Evolutionary conservation across 1,284 basidiomycete species (phyloP).

Genomic region (Ustilago esculenta): DNA sequence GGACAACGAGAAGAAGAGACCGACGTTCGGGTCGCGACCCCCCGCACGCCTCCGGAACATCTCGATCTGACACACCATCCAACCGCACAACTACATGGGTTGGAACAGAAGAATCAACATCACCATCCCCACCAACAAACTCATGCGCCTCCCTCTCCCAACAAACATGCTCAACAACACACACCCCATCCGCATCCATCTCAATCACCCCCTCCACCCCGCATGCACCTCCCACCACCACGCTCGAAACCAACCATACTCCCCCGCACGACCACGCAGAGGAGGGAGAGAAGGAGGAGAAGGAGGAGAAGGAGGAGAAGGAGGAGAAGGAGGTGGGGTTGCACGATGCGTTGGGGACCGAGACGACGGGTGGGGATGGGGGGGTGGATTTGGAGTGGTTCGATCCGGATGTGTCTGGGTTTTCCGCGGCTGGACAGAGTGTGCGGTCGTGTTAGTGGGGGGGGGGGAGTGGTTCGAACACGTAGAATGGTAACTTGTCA

Average conservation of each 20-base stretch:
- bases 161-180: conserved; percentile 9
- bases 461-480: too few species aligned
- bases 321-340: conserved; percentile 9
- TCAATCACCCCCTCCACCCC: conserved; percentile 15
- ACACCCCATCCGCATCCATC: conserved; percentile 18
- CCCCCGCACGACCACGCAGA: too few species aligned
- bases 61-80: not conserved
- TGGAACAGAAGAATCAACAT: not conserved
- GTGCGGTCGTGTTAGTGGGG: conserved; percentile 12
- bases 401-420: conserved; percentile 50
- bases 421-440: conserved; percentile 31
- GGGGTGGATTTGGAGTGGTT: conserved; percentile 49
- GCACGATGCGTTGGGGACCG: too few species aligned
- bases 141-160: conserved; percentile 19
- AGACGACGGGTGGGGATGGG: not conserved
- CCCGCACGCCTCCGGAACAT: not conserved
- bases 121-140: conserved; percentile 13
- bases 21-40: conserved; percentile 34
- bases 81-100: too few species aligned
- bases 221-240: conserved; percentile 4
- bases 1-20: conserved; percentile 36
- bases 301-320: conserved; percentile 6
- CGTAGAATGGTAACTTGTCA: too few species aligned
- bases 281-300: not conserved
- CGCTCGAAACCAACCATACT: not conserved